Conservation (phyloP, 73 alveolate species). For the Durusdinium trenchii region DNA sequence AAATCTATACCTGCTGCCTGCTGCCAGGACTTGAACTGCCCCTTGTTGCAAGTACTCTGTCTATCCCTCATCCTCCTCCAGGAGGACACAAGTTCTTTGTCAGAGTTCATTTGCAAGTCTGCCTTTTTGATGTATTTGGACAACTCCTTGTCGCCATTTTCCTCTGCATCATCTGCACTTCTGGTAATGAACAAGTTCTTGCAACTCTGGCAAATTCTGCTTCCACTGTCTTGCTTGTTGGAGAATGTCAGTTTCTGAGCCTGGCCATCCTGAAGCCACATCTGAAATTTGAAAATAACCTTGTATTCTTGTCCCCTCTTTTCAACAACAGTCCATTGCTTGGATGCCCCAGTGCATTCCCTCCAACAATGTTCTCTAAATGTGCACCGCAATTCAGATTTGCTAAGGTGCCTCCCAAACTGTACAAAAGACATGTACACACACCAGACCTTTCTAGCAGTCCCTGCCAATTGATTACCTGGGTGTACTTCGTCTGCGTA, state of each 20-base stretch:
- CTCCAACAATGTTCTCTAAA: background rate
- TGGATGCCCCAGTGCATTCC: background rate
- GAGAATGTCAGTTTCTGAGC: slow-evolving; percentile 34
- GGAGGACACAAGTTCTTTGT: background rate
- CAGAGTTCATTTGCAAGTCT: background rate
- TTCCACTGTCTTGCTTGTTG: slow-evolving; percentile 10
- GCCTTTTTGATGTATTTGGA: background rate
- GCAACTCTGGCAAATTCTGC: slow-evolving; percentile 9
- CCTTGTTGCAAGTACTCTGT: background rate
- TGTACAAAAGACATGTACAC: background rate
- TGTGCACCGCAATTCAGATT: slow-evolving; percentile 7
- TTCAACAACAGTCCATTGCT: background rate
- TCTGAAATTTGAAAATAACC: background rate
- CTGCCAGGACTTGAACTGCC: background rate
- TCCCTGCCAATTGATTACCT: slow-evolving; percentile 13
- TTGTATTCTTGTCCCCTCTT: no score
- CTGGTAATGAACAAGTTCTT: background rate
- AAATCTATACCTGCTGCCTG: background rate
- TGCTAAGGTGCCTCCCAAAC: background rate
- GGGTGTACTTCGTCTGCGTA: background rate
- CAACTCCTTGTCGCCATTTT: background rate
- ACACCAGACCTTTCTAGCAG: background rate
- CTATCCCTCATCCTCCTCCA: background rate
- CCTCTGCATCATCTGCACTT: background rate
- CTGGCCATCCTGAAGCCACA: background rate